These are phyloP conservation scores for Ascochyta lentis DNA, from an alignment of 2,329 filamentous ascomycete species.

Conservation along the genomic window DNA sequence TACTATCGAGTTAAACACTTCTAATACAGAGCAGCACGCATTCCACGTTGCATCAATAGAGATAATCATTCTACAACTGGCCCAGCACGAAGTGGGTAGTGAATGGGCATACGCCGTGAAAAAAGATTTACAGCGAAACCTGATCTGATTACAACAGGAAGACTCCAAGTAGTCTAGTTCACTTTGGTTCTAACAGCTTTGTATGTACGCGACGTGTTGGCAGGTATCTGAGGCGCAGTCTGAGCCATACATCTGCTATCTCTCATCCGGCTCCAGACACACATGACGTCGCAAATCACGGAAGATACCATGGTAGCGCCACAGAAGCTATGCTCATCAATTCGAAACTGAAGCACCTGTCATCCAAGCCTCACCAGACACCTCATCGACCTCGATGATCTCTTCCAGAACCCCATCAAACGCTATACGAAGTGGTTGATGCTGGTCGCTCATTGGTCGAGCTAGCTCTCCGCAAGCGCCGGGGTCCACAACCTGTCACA, in stretches of 20 bases:
- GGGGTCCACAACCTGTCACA: constrained; percentile 36
- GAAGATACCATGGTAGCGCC: constrained; percentile 11
- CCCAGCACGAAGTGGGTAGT: neutral
- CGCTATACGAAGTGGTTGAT: constrained; percentile 21
- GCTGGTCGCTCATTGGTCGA: constrained; percentile 33
- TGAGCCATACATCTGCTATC: constrained; percentile 11
- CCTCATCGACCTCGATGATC: constrained; percentile 11
- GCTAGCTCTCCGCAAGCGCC: constrained; percentile 36
- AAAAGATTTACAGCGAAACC: neutral
- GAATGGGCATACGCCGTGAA: neutral
- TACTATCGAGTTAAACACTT: constrained; percentile 4
- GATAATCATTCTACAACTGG: neutral
- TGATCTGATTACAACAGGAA: neutral
- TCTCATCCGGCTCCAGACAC: constrained; percentile 1
- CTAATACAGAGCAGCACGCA: neutral
- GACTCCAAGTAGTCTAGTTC: neutral
- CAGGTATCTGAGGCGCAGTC: constrained; percentile 9
- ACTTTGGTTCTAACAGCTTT: constrained; percentile 2
- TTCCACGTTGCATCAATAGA: neutral
- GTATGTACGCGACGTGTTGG: constrained; percentile 1
- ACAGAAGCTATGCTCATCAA: constrained; percentile 22
- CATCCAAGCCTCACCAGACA: constrained; percentile 19
- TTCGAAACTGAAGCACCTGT: neutral
- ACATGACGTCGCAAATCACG: constrained; percentile 8
- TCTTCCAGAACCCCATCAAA: constrained; percentile 12